phyloP scores from a whole-genome alignment of 495 filamentous ascomycete species.

The Aspergillus egyptiacus region DNA sequence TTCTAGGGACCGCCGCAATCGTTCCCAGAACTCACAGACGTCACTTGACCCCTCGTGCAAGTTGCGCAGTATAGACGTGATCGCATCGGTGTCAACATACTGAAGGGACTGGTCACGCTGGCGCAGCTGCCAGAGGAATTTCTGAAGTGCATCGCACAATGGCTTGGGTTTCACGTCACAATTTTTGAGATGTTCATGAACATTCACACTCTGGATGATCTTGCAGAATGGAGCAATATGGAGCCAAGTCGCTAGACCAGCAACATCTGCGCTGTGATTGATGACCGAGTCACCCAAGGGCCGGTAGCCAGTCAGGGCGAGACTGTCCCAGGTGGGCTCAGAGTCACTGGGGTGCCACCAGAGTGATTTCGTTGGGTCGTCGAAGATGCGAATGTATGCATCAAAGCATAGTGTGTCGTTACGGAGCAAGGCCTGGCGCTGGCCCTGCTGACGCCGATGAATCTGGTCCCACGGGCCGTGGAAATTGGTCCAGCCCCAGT shows the following conservation, averaged over 20 bases:
- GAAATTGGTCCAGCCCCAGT: slow-evolving; percentile 66
- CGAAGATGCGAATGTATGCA: slow-evolving; percentile 56
- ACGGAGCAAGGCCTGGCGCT: slow-evolving; percentile 57
- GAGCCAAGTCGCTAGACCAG: slow-evolving; percentile 52
- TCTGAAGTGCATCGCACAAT: slow-evolving; percentile 44
- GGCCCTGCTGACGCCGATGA: slow-evolving; percentile 48
- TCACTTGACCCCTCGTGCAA: slow-evolving; percentile 41
- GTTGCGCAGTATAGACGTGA: slow-evolving; percentile 40
- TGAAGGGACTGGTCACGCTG: slow-evolving; percentile 31
- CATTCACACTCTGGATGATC: slow-evolving; percentile 45
- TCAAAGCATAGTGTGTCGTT: slow-evolving; percentile 60
- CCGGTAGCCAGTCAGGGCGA: slow-evolving; percentile 55
- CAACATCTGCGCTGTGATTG: slow-evolving; percentile 46
- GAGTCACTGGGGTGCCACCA: slow-evolving; percentile 60
- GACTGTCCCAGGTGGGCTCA: slow-evolving; percentile 67
- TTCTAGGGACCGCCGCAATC: slow-evolving; percentile 46
- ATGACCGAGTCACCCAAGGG: slow-evolving; percentile 43
- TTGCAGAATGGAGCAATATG: slow-evolving; percentile 54
- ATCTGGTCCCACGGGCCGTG: slow-evolving; percentile 57
- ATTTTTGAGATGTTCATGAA: slow-evolving; percentile 46
- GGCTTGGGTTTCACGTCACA: slow-evolving; percentile 46
- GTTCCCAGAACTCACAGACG: slow-evolving; percentile 50
- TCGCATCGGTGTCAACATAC: slow-evolving; percentile 40
- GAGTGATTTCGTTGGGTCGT: slow-evolving; percentile 57
- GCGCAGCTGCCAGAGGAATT: slow-evolving; percentile 39